Percentiles rank a stretch among this genome's conserved stretches.
Conservation (phyloP, 2,329 filamentous ascomycete genomes). For the Phialophora macrospora region DNA sequence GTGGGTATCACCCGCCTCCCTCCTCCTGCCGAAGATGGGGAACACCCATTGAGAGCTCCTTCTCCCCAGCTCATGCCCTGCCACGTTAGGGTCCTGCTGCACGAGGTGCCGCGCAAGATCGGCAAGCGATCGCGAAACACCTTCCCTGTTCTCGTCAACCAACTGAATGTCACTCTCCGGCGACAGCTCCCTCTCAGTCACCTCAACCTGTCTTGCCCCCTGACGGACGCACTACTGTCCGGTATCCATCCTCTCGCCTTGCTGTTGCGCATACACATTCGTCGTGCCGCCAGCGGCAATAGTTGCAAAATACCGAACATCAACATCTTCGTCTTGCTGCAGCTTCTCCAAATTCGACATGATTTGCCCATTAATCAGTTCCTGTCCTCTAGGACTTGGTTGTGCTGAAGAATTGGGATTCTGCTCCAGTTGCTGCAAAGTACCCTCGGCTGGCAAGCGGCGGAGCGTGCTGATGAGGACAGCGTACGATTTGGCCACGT, state of each 20-base stretch:
- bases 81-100: background rate
- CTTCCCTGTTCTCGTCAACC: conserved; percentile 8
- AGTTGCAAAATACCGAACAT: conserved; percentile 96
- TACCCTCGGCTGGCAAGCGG: conserved; percentile 85
- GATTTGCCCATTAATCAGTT: conserved; percentile 84
- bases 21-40: conserved; percentile 14
- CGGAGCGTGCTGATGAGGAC: conserved; percentile 90
- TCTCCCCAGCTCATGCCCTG: conserved; percentile 11
- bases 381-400: conserved; percentile 73
- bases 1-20: background rate
- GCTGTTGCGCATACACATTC: conserved; percentile 51
- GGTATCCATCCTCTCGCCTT: conserved; percentile 49
- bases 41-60: conserved; percentile 17
- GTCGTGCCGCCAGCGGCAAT: conserved; percentile 69
- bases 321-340: conserved; percentile 95
- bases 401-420: conserved; percentile 60
- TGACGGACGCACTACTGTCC: conserved; percentile 32
- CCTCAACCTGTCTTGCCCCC: conserved; percentile 10
- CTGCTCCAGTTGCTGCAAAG: conserved; percentile 83
- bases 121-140: conserved; percentile 1
- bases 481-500: conserved; percentile 96
- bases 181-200: conserved; percentile 16
- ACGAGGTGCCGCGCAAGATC: background rate
- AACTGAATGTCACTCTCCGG: background rate
- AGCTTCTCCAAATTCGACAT: conserved; percentile 91